A percentile compares a stretch with the other conserved stretches of the same genome.
phyloP scores from a whole-genome alignment of 2,329 filamentous ascomycete species.

The Aspergillus sp. region DNA sequence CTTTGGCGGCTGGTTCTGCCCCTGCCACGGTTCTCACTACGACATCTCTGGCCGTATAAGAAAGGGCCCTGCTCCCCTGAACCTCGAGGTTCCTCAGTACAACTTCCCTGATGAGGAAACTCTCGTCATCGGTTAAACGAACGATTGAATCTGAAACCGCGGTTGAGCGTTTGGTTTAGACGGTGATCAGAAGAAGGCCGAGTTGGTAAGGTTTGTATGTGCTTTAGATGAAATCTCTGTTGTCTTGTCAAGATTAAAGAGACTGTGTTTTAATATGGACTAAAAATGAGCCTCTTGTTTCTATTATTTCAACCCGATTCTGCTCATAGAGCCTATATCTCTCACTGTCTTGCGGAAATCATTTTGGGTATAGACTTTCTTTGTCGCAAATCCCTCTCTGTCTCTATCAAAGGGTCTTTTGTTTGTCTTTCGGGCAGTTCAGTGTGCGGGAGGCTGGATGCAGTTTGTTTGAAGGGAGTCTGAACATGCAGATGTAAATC shows the following conservation, averaged over 20 bases:
- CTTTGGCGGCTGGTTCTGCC: conserved; percentile 99
- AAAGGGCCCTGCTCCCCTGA: conserved; percentile 94
- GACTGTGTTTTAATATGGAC: conserved; percentile 37
- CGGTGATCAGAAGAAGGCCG: conserved; percentile 8
- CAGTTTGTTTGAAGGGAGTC: no score
- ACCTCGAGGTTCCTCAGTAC: conserved; percentile 91
- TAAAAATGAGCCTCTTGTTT: conserved; percentile 26
- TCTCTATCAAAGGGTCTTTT: no score
- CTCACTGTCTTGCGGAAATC: conserved; percentile 4
- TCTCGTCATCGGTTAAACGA: conserved; percentile 83
- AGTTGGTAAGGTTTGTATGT: conserved; percentile 14
- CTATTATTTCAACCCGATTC: conserved; percentile 8
- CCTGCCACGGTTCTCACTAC: conserved; percentile 99
- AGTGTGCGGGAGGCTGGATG: no score
- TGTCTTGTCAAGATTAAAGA: conserved; percentile 32
- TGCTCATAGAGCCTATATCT: conserved; percentile 13
- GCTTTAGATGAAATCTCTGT: conserved; percentile 21
- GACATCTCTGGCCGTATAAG: conserved; percentile 98
- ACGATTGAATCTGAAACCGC: conserved; percentile 3
- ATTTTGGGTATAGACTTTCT: no score
- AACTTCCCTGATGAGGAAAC: conserved; percentile 86
- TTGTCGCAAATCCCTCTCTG: no score
- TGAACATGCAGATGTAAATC: neutral
- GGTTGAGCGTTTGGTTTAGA: conserved; percentile 7
- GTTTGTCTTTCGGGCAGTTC: no score